These are phyloP conservation scores for Boletus bicolor DNA, from an alignment of 768 basidiomycete genomes.

Conservation along the genomic window DNA sequence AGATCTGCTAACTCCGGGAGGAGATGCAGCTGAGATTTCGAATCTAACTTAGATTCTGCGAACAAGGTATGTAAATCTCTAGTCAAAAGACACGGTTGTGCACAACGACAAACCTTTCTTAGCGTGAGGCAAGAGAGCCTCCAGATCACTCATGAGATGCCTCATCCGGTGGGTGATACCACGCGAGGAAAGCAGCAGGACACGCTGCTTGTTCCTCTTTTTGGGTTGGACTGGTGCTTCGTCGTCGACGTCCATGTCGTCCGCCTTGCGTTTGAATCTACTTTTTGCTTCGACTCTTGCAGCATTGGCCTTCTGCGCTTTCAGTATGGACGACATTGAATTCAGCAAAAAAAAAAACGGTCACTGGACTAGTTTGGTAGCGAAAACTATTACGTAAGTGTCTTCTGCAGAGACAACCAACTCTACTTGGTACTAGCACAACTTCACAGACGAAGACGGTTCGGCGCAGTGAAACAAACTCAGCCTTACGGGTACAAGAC, in stretches of 20 bases:
- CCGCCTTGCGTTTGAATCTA: conserved; percentile 63
- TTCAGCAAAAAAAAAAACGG: not conserved
- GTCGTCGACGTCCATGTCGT: conserved; percentile 57
- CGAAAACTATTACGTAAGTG: conserved; percentile 25
- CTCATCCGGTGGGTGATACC: conserved; percentile 96
- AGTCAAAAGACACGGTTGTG: not conserved
- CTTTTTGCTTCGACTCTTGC: conserved; percentile 40
- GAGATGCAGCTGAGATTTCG: conserved; percentile 88
- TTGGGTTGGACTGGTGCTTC: conserved; percentile 40
- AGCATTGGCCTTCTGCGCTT: conserved; percentile 57
- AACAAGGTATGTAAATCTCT: not conserved
- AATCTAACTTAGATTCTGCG: conserved; percentile 94
- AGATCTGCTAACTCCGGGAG: conserved; percentile 96
- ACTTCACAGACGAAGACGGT: not conserved
- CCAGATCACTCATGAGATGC: conserved; percentile 94
- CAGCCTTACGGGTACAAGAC: conserved; percentile 10
- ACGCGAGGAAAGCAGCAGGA: conserved; percentile 86
- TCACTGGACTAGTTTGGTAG: not conserved
- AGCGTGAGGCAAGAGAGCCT: conserved; percentile 85
- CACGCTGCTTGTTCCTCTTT: conserved; percentile 92
- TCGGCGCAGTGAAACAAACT: not conserved
- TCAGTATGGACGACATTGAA: conserved; percentile 63
- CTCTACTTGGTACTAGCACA: not conserved
- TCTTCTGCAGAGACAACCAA: not conserved
- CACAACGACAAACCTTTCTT: conserved; percentile 78